These are phyloP conservation scores for Globisporangium ultimum DNA, from an alignment of 352 stramenopile species.

Conservation along the genomic window DNA sequence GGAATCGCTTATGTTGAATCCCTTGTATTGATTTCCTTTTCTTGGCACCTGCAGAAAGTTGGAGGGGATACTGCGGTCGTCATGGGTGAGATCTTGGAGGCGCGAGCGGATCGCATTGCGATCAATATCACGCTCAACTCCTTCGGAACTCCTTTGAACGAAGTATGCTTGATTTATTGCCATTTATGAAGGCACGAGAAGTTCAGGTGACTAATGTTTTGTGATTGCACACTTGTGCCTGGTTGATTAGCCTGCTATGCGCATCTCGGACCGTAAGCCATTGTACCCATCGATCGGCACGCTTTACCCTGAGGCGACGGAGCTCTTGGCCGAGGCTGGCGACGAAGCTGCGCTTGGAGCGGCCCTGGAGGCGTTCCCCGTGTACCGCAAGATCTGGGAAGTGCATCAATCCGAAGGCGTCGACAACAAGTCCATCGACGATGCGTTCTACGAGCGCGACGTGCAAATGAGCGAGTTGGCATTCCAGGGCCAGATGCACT, in stretches of 20 bases:
- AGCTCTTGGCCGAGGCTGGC: conserved; percentile 90
- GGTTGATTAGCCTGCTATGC: conserved; percentile 88
- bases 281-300: conserved; percentile 97
- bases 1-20: too few relatives aligned
- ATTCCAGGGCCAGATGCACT: conserved; percentile 99
- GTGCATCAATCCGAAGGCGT: conserved; percentile 92
- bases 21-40: conserved; percentile 1
- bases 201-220: conserved; percentile 19
- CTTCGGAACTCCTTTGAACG: conserved; percentile 92
- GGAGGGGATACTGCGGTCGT: conserved; percentile 97
- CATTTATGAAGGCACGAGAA: conserved; percentile 14
- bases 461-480: conserved; percentile 97
- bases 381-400: conserved; percentile 97
- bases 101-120: conserved; percentile 95
- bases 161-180: conserved; percentile 26
- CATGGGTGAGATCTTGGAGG: conserved; percentile 96
- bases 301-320: conserved; percentile 96
- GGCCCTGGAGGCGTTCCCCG: conserved; percentile 93
- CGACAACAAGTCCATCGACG: conserved; percentile 97
- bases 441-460: conserved; percentile 99
- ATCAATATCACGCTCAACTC: conserved; percentile 99
- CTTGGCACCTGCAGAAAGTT: conserved; percentile 51
- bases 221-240: not conserved
- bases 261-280: conserved; percentile 95
- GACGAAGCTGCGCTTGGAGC: conserved; percentile 87